Conservation (phyloP, 495 filamentous ascomycete genomes). For the Clavariopsis aquatica region DNA sequence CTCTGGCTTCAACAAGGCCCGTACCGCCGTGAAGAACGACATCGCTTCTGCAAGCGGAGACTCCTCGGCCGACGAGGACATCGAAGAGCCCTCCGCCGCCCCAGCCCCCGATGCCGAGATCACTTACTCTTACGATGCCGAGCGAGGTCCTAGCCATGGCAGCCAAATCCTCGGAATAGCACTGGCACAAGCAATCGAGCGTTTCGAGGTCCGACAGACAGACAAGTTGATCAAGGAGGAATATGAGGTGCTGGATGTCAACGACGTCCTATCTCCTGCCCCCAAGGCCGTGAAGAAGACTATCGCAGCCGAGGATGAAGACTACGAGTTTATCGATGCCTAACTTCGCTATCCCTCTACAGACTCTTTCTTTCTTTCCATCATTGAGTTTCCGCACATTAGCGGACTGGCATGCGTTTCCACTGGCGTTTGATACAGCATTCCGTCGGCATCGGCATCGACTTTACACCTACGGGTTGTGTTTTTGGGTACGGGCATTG, state of each 20-base stretch:
- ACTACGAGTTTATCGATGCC: constrained; percentile 39
- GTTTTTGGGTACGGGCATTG: constrained; percentile 20
- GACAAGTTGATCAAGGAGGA: constrained; percentile 60
- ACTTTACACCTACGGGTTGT: constrained; percentile 22
- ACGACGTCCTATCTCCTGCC: constrained; percentile 40
- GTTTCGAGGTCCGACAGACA: constrained; percentile 57
- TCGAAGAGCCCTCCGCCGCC: constrained; percentile 50
- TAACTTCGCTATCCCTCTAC: neutral
- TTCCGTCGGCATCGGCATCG: constrained; percentile 4
- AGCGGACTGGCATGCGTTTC: constrained; percentile 22
- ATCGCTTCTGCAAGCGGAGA: constrained; percentile 38
- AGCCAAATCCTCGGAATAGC: constrained; percentile 58
- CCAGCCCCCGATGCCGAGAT: constrained; percentile 48
- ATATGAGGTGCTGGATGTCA: constrained; percentile 59
- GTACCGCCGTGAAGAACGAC: constrained; percentile 38
- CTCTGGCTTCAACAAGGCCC: constrained; percentile 26
- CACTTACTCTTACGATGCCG: constrained; percentile 53
- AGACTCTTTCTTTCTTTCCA: neutral
- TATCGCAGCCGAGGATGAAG: constrained; percentile 32
- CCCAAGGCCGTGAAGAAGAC: constrained; percentile 26
- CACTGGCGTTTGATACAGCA: constrained; percentile 25
- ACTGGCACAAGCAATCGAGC: constrained; percentile 57
- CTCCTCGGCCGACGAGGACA: constrained; percentile 41
- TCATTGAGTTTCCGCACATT: constrained; percentile 11
- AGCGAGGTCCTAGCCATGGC: constrained; percentile 50